Evolutionary conservation across 176 grass and related monocot genomes (phyloP).

Genomic region (Zea luxurians): DNA sequence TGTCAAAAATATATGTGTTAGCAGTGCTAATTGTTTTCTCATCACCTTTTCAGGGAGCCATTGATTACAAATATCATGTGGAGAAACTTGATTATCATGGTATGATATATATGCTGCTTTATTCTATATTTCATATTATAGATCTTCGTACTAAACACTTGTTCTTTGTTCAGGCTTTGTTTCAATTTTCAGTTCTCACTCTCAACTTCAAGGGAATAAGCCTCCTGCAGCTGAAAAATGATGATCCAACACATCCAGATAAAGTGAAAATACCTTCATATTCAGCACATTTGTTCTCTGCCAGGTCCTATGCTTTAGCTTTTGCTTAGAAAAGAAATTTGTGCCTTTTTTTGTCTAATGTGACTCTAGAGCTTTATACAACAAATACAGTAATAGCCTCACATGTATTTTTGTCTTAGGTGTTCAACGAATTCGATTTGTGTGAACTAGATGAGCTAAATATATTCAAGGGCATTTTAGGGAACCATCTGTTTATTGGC

Average conservation of each 20-base stretch:
- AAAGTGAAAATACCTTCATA: constrained; percentile 88
- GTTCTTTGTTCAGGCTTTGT: constrained; percentile 65
- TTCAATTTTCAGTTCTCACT: constrained; percentile 74
- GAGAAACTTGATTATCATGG: constrained; percentile 95
- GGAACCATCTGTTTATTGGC: constrained; percentile 69
- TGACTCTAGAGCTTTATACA: constrained; percentile 13
- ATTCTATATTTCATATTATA: neutral
- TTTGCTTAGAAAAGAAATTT: constrained; percentile 10
- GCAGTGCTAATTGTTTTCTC: constrained; percentile 2
- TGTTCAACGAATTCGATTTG: constrained; percentile 88
- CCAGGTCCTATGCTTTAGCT: constrained; percentile 47
- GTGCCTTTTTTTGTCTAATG: constrained; percentile 5
- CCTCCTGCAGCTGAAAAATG: constrained; percentile 68
- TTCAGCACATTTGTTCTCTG: constrained; percentile 97
- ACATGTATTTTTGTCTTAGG: constrained; percentile 44
- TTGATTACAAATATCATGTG: constrained; percentile 98
- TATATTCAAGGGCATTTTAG: constrained; percentile 70
- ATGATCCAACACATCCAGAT: constrained; percentile 61
- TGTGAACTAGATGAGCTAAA: constrained; percentile 85
- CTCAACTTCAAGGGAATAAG: constrained; percentile 75
- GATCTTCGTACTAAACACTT: neutral
- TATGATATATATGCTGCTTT: constrained; percentile 29
- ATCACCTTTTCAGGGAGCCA: constrained; percentile 66
- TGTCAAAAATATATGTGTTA: constrained; percentile 21
- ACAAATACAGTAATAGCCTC: neutral